A percentile compares a stretch with the other conserved stretches of the same genome.
Evolutionary conservation across 73 alveolate species (phyloP).

Genomic region (Symbiodinium natans): DNA sequence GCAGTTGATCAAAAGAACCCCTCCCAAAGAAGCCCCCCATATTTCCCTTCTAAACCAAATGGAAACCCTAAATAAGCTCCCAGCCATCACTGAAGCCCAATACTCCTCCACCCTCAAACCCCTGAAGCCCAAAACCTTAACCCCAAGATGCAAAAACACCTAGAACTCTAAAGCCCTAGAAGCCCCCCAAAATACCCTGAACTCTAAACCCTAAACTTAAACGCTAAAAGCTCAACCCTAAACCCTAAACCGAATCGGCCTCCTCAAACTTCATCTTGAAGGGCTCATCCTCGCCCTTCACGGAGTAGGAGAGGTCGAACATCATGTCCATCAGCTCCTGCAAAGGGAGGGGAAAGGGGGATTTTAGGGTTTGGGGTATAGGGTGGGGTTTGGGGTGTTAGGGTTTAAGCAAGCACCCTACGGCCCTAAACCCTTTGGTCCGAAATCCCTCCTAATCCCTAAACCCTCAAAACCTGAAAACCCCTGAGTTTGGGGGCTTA

Average conservation of each 20-base stretch:
- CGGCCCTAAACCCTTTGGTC: not conserved
- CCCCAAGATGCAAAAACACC: not conserved
- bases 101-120: too few relatives aligned
- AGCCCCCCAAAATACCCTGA: not conserved
- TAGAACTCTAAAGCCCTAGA: not conserved
- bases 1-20: too few relatives aligned
- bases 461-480: too few relatives aligned
- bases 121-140: too few relatives aligned
- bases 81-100: too few relatives aligned
- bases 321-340: slow-evolving; percentile 86
- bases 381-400: not conserved
- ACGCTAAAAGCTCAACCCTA: not conserved
- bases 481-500: too few relatives aligned
- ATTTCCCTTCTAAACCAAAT: not conserved
- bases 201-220: not conserved
- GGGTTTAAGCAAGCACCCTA: not conserved
- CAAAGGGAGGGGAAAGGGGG: not conserved
- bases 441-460: too few relatives aligned
- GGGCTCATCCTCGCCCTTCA: slow-evolving; percentile 84
- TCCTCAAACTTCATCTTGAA: slow-evolving; percentile 80
- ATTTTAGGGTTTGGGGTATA: not conserved
- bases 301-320: slow-evolving; percentile 72
- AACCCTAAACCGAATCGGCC: not conserved
- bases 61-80: not conserved
- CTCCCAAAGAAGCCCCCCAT: not conserved